Evolutionary conservation across 164 flowering plant species (phyloP), one percentile per base, ranked within the genome.

Genomic region (Dillenia suffruticosa): DNA sequence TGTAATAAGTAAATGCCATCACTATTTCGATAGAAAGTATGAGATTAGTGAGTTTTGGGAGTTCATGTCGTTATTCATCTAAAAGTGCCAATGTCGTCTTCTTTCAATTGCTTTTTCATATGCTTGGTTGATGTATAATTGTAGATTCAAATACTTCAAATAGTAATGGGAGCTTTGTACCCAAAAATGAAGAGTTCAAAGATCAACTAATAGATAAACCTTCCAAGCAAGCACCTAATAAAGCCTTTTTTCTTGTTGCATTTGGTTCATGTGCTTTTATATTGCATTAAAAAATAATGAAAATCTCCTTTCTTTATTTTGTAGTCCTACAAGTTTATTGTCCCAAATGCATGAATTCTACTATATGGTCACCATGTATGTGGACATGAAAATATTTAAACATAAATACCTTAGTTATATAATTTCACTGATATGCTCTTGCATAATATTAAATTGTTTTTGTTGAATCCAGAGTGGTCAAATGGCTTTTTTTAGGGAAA

Each of bases 171-270:
- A 54, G 49, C 56, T 32, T 32, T 12, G 14, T 63, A 16, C 49
- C 49, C 10, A 51, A 49, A 53, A 70, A 64, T 32, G 75, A 67
- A 19, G 72, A 75, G 11, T 61, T 55, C 24, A 58, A 48, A 51
- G 70, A 48, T 56, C 60, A 64, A 26, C 59, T 17, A 61, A 60
- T 70, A 8, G 58, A 51, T 60, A 70, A 65, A 66, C 19, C 51
- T 58, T 61, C 70, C 52, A 70, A 64, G 88, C 79, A 66, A 74
- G 84, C 32, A 32, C 16, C 8, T 19, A 22, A 49, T 43, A 58
- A 46, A 57, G 46, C 62, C 63, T 57, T 52, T 26, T 15, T 32
- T 64, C 48, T 51, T 49, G 45, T 49, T 54, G 10, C 45, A 5
- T 44, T 6, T 15, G 24, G 45, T 24, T n/a, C 11, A 26, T 50